These are phyloP conservation scores for Sugiyamaella castrensis DNA, from an alignment of 1,139 yeast genomes.

Conservation along the genomic window DNA sequence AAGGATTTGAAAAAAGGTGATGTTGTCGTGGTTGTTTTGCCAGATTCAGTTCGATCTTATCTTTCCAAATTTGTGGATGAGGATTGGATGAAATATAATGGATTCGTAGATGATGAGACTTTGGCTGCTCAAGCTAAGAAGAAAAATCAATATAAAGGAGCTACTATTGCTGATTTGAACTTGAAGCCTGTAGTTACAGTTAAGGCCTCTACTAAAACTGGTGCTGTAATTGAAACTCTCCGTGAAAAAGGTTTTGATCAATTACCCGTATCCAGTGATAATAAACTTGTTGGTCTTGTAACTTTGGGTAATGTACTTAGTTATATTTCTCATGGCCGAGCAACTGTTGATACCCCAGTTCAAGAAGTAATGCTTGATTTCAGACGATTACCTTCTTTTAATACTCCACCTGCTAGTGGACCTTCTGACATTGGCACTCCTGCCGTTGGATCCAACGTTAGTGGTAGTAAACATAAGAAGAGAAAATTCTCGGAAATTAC, in stretches of 20 bases:
- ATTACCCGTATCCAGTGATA: slow-evolving; percentile 68
- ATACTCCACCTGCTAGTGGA: slow-evolving; percentile 29
- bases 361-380: slow-evolving; percentile 67
- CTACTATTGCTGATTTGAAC: slow-evolving; percentile 66
- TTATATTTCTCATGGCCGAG: slow-evolving; percentile 60
- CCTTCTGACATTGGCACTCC: slow-evolving; percentile 43
- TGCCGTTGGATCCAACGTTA: slow-evolving; percentile 39
- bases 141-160: slow-evolving; percentile 50
- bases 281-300: slow-evolving; percentile 70
- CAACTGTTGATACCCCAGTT: slow-evolving; percentile 60
- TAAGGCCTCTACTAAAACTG: slow-evolving; percentile 56
- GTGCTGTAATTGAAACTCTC: slow-evolving; percentile 66
- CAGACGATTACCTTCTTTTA: slow-evolving; percentile 56
- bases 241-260: slow-evolving; percentile 83
- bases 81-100: slow-evolving; percentile 85
- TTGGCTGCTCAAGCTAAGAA: slow-evolving; percentile 44
- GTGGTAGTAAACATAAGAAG: slow-evolving; percentile 44
- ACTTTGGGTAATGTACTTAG: slow-evolving; percentile 74
- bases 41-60: slow-evolving; percentile 85
- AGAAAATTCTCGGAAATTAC: slow-evolving; percentile 71
- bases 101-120: slow-evolving; percentile 55
- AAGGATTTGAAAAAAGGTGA: slow-evolving; percentile 71
- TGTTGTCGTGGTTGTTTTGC: slow-evolving; percentile 76
- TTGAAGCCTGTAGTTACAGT: slow-evolving; percentile 83
- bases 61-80: slow-evolving; percentile 86